Evolutionary conservation across 345 rosid species (phyloP).

Genomic region (Moricandia arvensis): DNA sequence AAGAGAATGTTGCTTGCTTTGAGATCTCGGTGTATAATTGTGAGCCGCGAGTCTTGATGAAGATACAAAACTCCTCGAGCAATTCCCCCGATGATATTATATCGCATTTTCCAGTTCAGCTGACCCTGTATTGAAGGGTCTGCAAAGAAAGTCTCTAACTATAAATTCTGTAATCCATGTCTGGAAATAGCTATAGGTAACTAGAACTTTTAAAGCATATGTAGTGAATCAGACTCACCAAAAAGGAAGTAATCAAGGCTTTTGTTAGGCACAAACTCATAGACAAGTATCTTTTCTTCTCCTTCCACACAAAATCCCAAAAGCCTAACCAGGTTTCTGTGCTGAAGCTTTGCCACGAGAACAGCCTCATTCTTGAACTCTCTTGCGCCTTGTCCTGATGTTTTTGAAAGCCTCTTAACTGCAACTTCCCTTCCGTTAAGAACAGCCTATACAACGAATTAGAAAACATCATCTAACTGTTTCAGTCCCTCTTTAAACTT

Average conservation of each 20-base stretch:
- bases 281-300: slow-evolving; percentile 28
- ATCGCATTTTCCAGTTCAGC: slow-evolving; percentile 48
- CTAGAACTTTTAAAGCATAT: neutral
- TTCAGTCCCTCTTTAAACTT: neutral
- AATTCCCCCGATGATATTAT: slow-evolving; percentile 35
- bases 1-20: neutral
- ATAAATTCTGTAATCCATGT: neutral
- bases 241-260: slow-evolving; percentile 33
- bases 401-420: slow-evolving; percentile 24
- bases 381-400: slow-evolving; percentile 28
- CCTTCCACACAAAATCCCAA: slow-evolving; percentile 21
- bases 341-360: slow-evolving; percentile 32
- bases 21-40: neutral
- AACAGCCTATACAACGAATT: neutral
- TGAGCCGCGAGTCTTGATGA: neutral
- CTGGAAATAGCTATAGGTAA: neutral
- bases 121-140: slow-evolving; percentile 34
- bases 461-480: neutral
- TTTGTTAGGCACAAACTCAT: slow-evolving; percentile 34
- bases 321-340: slow-evolving; percentile 28
- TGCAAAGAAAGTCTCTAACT: slow-evolving; percentile 1
- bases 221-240: neutral
- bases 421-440: slow-evolving; percentile 15
- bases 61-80: neutral
- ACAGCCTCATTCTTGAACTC: slow-evolving; percentile 39